Percentiles rank a stretch among this genome's conserved stretches.
These are phyloP conservation scores for Pseudomonodictys pantanalensis DNA, from an alignment of 495 filamentous ascomycete genomes.

Conservation along the genomic window DNA sequence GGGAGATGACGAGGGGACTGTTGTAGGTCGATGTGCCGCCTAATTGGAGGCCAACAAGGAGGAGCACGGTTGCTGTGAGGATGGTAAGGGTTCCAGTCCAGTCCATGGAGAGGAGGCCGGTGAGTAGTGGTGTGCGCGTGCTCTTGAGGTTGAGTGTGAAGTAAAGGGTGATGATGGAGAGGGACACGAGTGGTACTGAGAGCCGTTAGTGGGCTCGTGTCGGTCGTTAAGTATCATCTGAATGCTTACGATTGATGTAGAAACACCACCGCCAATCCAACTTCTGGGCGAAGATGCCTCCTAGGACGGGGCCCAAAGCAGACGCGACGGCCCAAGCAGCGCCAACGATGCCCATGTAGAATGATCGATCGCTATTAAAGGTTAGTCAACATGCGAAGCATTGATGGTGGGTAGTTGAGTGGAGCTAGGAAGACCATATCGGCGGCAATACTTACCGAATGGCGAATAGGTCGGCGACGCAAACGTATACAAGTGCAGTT, in stretches of 20 bases:
- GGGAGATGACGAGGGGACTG: constrained; percentile 7
- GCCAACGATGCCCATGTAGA: constrained; percentile 64
- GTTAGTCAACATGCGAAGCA: neutral
- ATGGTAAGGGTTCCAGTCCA: constrained; percentile 29
- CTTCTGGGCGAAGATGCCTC: constrained; percentile 68
- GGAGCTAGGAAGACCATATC: no score
- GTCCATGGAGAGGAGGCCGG: constrained; percentile 27
- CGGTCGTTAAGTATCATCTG: no score
- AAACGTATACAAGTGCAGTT: constrained; percentile 34
- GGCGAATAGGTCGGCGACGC: constrained; percentile 30
- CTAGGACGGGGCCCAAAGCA: constrained; percentile 70
- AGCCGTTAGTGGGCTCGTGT: neutral
- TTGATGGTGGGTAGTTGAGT: neutral
- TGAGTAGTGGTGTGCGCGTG: constrained; percentile 15
- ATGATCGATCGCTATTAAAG: constrained; percentile 53
- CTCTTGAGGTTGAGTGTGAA: constrained; percentile 23
- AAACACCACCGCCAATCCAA: constrained; percentile 48
- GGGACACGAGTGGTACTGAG: constrained; percentile 20
- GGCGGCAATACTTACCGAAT: constrained; percentile 29
- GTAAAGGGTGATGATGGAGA: constrained; percentile 19
- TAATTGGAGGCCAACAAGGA: constrained; percentile 31
- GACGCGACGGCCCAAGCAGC: constrained; percentile 73
- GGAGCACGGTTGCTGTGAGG: constrained; percentile 19
- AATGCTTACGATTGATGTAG: constrained; percentile 27
- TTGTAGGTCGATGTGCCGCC: constrained; percentile 19